These are phyloP conservation scores for Pterocarpus santalinus DNA, from an alignment of 306 rosid species.

Conservation along the genomic window DNA sequence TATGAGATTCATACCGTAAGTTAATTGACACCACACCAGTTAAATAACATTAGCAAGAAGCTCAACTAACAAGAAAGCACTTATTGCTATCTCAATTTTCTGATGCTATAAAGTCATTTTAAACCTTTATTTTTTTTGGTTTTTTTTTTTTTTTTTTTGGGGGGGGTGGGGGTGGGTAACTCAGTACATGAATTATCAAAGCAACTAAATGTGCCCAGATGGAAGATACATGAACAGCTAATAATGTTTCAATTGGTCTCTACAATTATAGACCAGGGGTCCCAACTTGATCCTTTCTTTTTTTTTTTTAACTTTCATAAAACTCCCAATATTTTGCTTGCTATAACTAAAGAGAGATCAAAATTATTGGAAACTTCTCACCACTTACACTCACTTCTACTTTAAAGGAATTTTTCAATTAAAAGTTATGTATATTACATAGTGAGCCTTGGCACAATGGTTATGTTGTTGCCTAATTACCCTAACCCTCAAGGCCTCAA, in stretches of 20 bases:
- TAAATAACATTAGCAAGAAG: neutral
- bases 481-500: neutral
- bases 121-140: neutral
- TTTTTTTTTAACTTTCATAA: neutral
- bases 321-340: neutral
- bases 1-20: neutral
- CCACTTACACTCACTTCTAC: neutral
- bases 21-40: neutral
- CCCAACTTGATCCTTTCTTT: neutral
- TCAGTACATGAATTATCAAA: neutral
- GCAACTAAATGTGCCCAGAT: neutral
- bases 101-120: neutral
- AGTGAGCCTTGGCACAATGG: neutral
- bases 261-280: neutral
- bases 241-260: neutral
- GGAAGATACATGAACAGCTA: conserved; percentile 11
- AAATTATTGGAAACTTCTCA: neutral
- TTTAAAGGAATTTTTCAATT: neutral
- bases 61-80: neutral
- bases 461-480: neutral
- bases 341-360: neutral
- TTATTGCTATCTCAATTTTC: neutral
- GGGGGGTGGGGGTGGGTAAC: too few relatives aligned
- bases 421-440: neutral
- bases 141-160: too few relatives aligned